Base-by-base conservation (phyloP, 1,284 basidiomycete genomes). In the Gymnopus androsaceus region DNA sequence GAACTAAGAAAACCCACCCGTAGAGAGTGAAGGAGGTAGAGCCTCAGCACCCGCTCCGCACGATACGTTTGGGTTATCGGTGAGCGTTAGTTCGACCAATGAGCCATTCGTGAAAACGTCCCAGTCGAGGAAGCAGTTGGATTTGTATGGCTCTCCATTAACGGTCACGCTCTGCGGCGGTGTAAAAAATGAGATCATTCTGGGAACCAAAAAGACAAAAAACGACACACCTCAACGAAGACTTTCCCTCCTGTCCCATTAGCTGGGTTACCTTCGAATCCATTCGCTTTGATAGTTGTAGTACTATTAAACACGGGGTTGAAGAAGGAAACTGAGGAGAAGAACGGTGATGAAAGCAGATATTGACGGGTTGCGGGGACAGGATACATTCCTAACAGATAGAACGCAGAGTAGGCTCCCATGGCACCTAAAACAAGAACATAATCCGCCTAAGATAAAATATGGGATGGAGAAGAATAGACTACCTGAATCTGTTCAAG, bases 361-460 rank as follows among this genome's bases (percentile, higher is more conserved):
- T 80, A 72, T 62, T 86, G 84, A 11, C 72, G 70, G 1, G 84
- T 86, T 14, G 82, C 81, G 0, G 85, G 84, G 4, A 85, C 67
- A 2, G 84, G 84, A 59, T 86, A 86, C 62, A 87, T 63, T 1
- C 84, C 84, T 0, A 76, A 72, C 6, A 86, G 74, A 62, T 82
- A 82, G 67, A 85, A 88, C 0, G 78, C 73, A 2, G 78, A 82
- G 60, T 83, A 87, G 61, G 84, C 85, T 3, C 77, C 87, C 87
- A 89, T 88, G 0, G 87, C 87, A 38, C 83, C 86, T 55, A 23
- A 38, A 8, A 30, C 8, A 19, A 27, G 15, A 3, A 23, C 25
- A 21, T 37, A 27, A 28, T 21, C 17, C 14, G 3, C 1, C 33
- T 37, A 27, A 9, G 6, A 44, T 12, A 12, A 25, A 11, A 6